These are phyloP conservation scores for Nephromyces sp. DNA, from an alignment of 169 alveolate genomes.

Conservation along the genomic window DNA sequence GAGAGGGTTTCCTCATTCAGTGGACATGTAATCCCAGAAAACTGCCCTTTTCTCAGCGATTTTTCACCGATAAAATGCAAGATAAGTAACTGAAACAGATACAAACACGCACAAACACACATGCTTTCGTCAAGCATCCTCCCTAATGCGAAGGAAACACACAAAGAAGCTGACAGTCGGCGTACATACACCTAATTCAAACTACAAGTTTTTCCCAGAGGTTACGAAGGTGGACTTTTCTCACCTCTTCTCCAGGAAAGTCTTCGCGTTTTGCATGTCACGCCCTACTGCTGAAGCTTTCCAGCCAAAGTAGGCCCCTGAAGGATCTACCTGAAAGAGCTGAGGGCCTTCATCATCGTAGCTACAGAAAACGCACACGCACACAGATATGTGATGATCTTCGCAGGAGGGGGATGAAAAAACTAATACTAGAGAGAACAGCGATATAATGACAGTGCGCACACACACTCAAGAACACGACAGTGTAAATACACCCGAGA, in stretches of 20 bases:
- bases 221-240: not conserved
- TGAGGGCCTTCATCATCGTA: constrained; percentile 77
- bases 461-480: no score
- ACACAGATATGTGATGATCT: no score
- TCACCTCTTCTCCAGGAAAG: constrained; percentile 90
- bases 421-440: no score
- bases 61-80: no score
- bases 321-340: constrained; percentile 89
- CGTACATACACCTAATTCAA: not conserved
- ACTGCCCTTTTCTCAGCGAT: no score
- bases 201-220: not conserved
- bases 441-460: no score
- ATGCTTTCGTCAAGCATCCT: not conserved
- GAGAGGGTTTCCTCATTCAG: no score
- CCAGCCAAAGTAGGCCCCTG: constrained; percentile 96
- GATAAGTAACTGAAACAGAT: not conserved
- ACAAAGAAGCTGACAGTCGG: not conserved
- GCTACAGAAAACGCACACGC: no score
- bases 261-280: constrained; percentile 85
- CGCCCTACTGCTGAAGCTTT: constrained; percentile 98
- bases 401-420: no score
- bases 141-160: not conserved
- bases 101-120: not conserved
- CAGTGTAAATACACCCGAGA: no score
- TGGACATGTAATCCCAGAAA: no score